Evolutionary conservation across 1,139 yeast species (phyloP).

Genomic region (Pichia sp.): DNA sequence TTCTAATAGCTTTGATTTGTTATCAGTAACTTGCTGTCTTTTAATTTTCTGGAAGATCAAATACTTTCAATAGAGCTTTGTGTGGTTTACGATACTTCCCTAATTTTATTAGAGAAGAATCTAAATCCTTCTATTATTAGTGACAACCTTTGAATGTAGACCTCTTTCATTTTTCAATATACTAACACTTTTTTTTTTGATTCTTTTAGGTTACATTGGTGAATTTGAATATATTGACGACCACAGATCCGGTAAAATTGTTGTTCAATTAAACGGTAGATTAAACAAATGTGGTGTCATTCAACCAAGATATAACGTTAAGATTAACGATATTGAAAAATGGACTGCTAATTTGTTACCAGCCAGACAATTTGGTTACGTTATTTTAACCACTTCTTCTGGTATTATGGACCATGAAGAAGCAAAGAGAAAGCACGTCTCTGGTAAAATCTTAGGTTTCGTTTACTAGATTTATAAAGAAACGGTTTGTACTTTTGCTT

Average conservation of each 20-base stretch:
- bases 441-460: conserved; percentile 96
- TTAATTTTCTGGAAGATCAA: conserved; percentile 90
- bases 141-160: conserved; percentile 27
- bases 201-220: conserved; percentile 71
- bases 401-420: conserved; percentile 99
- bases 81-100: neutral
- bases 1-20: conserved; percentile 8
- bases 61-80: neutral
- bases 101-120: no score
- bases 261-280: conserved; percentile 95
- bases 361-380: conserved; percentile 98
- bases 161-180: conserved; percentile 2
- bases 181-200: conserved; percentile 9
- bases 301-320: conserved; percentile 96
- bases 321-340: conserved; percentile 88
- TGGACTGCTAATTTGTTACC: conserved; percentile 98
- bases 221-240: conserved; percentile 98
- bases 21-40: conserved; percentile 88
- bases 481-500: neutral
- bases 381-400: conserved; percentile 96
- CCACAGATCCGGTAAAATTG: conserved; percentile 98
- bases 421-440: conserved; percentile 99
- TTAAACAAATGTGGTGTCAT: conserved; percentile 98
- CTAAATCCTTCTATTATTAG: conserved; percentile 42
- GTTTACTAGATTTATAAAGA: conserved; percentile 51